phyloP scores from a whole-genome alignment of 768 basidiomycete genomes.

The Termitomyces sp. region DNA sequence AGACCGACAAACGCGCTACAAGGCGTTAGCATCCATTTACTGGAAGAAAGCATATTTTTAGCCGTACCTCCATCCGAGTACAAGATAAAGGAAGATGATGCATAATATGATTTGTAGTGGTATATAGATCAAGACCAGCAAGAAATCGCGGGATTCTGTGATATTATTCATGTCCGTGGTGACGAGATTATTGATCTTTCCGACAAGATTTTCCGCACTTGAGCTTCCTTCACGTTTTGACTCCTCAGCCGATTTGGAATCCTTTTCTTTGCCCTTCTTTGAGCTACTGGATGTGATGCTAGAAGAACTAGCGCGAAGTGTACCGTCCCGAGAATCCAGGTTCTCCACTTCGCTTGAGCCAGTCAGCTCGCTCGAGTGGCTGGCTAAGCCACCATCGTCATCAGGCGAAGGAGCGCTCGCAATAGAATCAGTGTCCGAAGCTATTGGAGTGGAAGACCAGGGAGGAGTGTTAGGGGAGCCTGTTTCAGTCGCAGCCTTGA shows the following conservation, averaged over 20 bases:
- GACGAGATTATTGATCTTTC: slow-evolving; percentile 76
- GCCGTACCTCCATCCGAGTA: slow-evolving; percentile 48
- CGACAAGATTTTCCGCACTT: slow-evolving; percentile 52
- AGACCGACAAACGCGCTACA: slow-evolving; percentile 58
- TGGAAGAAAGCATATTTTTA: neutral
- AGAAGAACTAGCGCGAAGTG: slow-evolving; percentile 17
- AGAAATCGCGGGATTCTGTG: slow-evolving; percentile 33
- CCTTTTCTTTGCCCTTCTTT: slow-evolving; percentile 16
- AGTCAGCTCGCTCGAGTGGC: slow-evolving; percentile 6
- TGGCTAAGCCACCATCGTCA: slow-evolving; percentile 2
- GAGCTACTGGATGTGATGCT: slow-evolving; percentile 14
- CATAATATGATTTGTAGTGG: slow-evolving; percentile 41
- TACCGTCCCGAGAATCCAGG: slow-evolving; percentile 21
- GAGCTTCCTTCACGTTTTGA: slow-evolving; percentile 12
- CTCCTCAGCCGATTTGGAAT: slow-evolving; percentile 8
- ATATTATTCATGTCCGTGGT: slow-evolving; percentile 57
- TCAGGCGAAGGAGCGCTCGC: slow-evolving; percentile 4
- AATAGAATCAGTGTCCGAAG: slow-evolving; percentile 17
- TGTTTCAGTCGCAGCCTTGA: slow-evolving; percentile 43
- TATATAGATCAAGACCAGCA: slow-evolving; percentile 34
- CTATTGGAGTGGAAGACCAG: slow-evolving; percentile 11
- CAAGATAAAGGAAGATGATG: slow-evolving; percentile 41
- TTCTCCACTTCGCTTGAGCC: slow-evolving; percentile 17
- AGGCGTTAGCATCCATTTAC: slow-evolving; percentile 7
- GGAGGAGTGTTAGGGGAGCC: slow-evolving; percentile 10